phyloP scores from a whole-genome alignment of 1,284 basidiomycete species.

The Tilletia caries region DNA sequence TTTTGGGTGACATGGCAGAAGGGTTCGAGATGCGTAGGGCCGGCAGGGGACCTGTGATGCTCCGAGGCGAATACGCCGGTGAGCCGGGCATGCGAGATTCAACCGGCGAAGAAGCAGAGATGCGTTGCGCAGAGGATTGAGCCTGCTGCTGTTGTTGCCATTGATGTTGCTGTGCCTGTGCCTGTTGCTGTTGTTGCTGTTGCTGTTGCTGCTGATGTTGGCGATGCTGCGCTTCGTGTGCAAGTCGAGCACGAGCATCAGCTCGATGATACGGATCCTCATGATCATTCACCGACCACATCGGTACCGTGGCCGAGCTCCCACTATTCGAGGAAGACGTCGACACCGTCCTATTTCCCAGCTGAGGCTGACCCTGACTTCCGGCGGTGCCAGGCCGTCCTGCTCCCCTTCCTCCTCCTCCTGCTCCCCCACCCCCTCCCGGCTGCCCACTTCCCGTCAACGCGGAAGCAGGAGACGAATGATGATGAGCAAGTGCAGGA shows the following conservation, averaged over 20 bases:
- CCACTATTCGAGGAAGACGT: not conserved
- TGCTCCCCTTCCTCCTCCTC: too few relatives aligned
- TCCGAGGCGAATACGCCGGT: not conserved
- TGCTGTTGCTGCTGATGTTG: slow-evolving; percentile 4
- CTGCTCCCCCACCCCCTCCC: too few relatives aligned
- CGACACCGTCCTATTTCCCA: too few relatives aligned
- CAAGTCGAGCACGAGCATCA: slow-evolving; percentile 1
- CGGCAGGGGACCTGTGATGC: not conserved
- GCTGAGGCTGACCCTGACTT: too few relatives aligned
- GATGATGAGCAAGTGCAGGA: slow-evolving; percentile 17
- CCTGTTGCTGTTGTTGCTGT: not conserved
- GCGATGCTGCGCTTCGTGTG: not conserved
- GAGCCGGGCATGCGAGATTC: not conserved
- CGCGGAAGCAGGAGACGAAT: slow-evolving; percentile 18
- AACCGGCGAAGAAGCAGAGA: not conserved
- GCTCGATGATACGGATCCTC: slow-evolving; percentile 13
- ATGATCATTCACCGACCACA: not conserved
- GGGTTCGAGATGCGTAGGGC: not conserved
- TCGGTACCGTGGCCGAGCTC: not conserved
- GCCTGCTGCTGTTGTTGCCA: not conserved
- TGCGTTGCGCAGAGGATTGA: not conserved
- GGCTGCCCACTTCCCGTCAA: too few relatives aligned
- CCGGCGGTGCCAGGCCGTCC: not conserved
- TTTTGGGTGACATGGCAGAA: not conserved
- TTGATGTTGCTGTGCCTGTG: not conserved